phyloP scores from a whole-genome alignment of 2,329 filamentous ascomycete genomes.

The Blastomyces parvus region DNA sequence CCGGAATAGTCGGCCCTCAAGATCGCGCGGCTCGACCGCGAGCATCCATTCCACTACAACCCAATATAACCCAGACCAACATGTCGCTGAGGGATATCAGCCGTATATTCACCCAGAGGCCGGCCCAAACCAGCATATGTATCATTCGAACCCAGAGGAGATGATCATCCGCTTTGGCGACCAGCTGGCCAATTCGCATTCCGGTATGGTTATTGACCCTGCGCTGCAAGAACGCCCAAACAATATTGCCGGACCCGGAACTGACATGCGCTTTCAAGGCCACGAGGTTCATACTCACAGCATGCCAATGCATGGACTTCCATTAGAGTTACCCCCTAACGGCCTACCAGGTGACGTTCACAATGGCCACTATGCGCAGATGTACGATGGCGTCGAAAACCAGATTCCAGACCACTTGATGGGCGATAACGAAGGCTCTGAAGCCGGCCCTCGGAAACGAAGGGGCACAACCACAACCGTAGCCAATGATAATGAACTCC shows the following conservation, averaged over 20 bases:
- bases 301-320: slow-evolving; percentile 29
- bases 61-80: slow-evolving; percentile 34
- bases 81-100: slow-evolving; percentile 30
- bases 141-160: slow-evolving; percentile 35
- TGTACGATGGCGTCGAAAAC: slow-evolving; percentile 37
- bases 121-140: slow-evolving; percentile 27
- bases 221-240: slow-evolving; percentile 31
- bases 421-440: slow-evolving; percentile 37
- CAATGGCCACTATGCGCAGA: slow-evolving; percentile 30
- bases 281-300: slow-evolving; percentile 29
- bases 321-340: slow-evolving; percentile 28
- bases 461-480: slow-evolving; percentile 40
- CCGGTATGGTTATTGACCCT: slow-evolving; percentile 29
- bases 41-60: slow-evolving; percentile 41
- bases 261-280: slow-evolving; percentile 29
- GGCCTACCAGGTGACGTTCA: slow-evolving; percentile 24
- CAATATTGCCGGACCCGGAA: slow-evolving; percentile 25
- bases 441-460: slow-evolving; percentile 36
- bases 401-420: slow-evolving; percentile 33
- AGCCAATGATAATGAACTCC: slow-evolving; percentile 42
- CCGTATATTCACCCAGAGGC: slow-evolving; percentile 32
- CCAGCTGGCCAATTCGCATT: slow-evolving; percentile 32
- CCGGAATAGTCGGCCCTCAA: slow-evolving; percentile 32
- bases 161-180: slow-evolving; percentile 39
- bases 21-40: slow-evolving; percentile 39